These are phyloP conservation scores for Streptanthus diversifolius DNA, from an alignment of 345 rosid species.

Conservation along the genomic window DNA sequence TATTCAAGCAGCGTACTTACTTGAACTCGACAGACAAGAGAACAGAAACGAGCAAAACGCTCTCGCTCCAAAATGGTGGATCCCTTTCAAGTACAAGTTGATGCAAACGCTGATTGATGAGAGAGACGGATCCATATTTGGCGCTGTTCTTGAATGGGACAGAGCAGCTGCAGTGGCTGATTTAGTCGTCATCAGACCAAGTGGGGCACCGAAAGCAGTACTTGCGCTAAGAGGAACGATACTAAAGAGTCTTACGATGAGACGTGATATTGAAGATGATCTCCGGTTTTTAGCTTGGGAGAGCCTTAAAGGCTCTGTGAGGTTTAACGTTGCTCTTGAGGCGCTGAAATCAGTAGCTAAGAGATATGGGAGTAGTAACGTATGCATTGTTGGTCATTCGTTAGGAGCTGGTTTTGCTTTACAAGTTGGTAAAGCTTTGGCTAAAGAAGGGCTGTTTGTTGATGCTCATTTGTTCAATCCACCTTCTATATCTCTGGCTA, in stretches of 20 bases:
- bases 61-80: slow-evolving; percentile 97
- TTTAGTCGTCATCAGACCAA: slow-evolving; percentile 73
- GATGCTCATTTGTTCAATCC: slow-evolving; percentile 95
- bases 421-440: slow-evolving; percentile 94
- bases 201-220: slow-evolving; percentile 88
- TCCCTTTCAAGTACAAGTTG: slow-evolving; percentile 82
- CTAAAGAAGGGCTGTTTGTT: slow-evolving; percentile 69
- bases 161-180: slow-evolving; percentile 78
- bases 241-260: slow-evolving; percentile 75
- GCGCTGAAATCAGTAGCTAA: slow-evolving; percentile 62
- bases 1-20: slow-evolving; percentile 90
- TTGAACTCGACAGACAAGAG: slow-evolving; percentile 91
- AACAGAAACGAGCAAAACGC: slow-evolving; percentile 54
- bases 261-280: slow-evolving; percentile 85
- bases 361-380: slow-evolving; percentile 73
- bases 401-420: slow-evolving; percentile 94
- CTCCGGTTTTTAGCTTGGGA: slow-evolving; percentile 96
- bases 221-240: slow-evolving; percentile 79
- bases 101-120: slow-evolving; percentile 64
- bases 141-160: slow-evolving; percentile 91
- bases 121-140: slow-evolving; percentile 84
- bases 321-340: slow-evolving; percentile 64
- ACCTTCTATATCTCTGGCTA: slow-evolving; percentile 82
- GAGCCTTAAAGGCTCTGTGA: slow-evolving; percentile 84
- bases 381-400: slow-evolving; percentile 88